A percentile compares a stretch with the other conserved stretches of the same genome.
Conservation (phyloP, 106 monocot species). For the Dendrobium huoshanense region DNA sequence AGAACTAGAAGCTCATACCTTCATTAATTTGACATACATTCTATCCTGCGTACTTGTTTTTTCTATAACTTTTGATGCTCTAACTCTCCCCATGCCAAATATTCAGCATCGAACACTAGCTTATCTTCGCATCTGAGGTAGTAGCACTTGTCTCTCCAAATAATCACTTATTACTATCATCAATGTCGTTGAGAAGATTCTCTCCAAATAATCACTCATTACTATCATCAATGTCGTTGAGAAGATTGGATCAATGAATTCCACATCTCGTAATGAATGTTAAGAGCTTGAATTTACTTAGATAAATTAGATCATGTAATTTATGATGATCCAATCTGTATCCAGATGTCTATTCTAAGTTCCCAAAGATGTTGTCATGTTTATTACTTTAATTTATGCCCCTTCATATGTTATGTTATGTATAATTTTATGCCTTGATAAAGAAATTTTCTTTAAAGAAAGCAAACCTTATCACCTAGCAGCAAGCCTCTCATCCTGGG, state of each 20-base stretch:
- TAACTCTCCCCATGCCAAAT: neutral
- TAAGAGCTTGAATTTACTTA: neutral
- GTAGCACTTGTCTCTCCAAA: neutral
- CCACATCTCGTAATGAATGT: neutral
- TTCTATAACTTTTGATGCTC: neutral
- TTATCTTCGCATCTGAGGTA: neutral
- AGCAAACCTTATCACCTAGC: too few species aligned
- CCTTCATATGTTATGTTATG: neutral
- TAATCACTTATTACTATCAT: neutral
- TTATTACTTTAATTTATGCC: neutral
- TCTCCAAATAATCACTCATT: neutral
- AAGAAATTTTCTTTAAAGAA: neutral
- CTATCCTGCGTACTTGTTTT: neutral
- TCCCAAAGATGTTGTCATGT: neutral
- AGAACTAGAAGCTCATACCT: neutral
- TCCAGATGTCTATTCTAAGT: neutral
- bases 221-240: neutral
- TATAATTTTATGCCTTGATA: neutral
- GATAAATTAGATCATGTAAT: neutral
- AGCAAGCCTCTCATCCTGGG: too few species aligned
- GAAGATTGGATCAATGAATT: constrained; percentile 4
- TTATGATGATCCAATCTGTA: neutral
- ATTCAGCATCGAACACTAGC: neutral
- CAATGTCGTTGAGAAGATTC: neutral
- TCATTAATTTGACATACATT: neutral